Base-by-base conservation (phyloP, 148 eudicot genomes). In the Rhododendron henanense region DNA sequence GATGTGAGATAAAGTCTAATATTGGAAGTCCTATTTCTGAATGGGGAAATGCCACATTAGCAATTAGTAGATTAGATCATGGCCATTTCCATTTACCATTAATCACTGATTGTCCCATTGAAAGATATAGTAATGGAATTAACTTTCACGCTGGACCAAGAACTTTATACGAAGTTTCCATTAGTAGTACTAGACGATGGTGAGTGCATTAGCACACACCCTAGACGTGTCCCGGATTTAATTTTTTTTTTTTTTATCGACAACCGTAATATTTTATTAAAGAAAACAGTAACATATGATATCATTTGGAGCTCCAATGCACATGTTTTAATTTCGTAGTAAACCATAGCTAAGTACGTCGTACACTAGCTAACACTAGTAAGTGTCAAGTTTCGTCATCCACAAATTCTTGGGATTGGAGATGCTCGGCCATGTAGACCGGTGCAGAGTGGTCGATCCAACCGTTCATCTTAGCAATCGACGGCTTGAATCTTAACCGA, bases 41-140 rank as follows among this genome's bases (percentile, higher is more conserved):
- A 79, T 79, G 63, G 61, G 63, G 11, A 79, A 79, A 23, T 50
- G 82, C n/a, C 82, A 79, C 41, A 50, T 31, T 47, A 50, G 44
- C 41, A 37, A 13, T 15, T 14, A 74, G 50, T 10, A 47, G 78
- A 35, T 67, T 11, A 28, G 37, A 67, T 6, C 1, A 67, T 19
- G 35, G 74, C 74, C 74, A 67, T 16, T 67, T 67, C 1, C 15
- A 67, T 28, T 67, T 67, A 28, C 75, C 37, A 63, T 63, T 25
- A 69, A 8, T 69, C 37, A 4, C 37, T 23, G 9, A 23, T 63
- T 63, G 28, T 63, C 75, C 75, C 16, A 25, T 69, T 69, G 75
- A 69, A 69, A 69, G 35, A 28, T 69, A 69, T 28, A 16, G 15
- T 69, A 69, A 69, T 69, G 75, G 75, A 11, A 16, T 57, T 57